Evolutionary conservation across 2,329 filamentous ascomycete genomes (phyloP).

Genomic region (Ophiostoma perfectum): DNA sequence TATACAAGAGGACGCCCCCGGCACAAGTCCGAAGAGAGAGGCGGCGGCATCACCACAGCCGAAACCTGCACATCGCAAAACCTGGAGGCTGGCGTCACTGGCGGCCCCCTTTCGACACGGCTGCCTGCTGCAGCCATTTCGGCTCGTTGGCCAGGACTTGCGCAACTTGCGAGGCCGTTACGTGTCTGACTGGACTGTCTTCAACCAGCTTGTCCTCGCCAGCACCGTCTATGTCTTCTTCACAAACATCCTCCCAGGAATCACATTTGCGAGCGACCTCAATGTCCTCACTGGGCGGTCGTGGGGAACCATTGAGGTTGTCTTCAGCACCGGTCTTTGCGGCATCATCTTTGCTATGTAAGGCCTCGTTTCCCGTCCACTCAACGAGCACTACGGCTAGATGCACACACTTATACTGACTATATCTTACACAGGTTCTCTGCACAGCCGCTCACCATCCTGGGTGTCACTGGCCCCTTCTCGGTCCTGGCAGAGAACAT

Average conservation of each 20-base stretch:
- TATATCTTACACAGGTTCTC: background rate
- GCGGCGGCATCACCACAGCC: background rate
- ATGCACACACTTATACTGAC: background rate
- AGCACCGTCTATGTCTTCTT: conserved; percentile 21
- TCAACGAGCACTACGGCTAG: background rate
- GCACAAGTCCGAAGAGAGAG: background rate
- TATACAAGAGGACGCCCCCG: background rate
- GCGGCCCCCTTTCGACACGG: background rate
- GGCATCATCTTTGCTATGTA: conserved; percentile 21
- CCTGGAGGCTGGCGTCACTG: background rate
- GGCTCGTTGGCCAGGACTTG: conserved; percentile 9
- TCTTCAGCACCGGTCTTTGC: conserved; percentile 20
- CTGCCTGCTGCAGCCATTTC: background rate
- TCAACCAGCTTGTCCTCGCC: conserved; percentile 19
- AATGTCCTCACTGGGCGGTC: conserved; percentile 18
- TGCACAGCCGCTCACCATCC: background rate
- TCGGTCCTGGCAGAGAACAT: background rate
- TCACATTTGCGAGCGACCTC: conserved; percentile 21
- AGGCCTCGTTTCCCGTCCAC: background rate
- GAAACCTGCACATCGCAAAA: background rate
- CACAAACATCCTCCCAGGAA: conserved; percentile 20
- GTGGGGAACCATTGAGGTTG: conserved; percentile 21
- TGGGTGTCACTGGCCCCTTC: conserved; percentile 3
- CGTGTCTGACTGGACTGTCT: conserved; percentile 19
- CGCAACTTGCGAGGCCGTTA: conserved; percentile 14